phyloP scores from a whole-genome alignment of 345 rosid species.

The Eucalyptus polyanthemos region DNA sequence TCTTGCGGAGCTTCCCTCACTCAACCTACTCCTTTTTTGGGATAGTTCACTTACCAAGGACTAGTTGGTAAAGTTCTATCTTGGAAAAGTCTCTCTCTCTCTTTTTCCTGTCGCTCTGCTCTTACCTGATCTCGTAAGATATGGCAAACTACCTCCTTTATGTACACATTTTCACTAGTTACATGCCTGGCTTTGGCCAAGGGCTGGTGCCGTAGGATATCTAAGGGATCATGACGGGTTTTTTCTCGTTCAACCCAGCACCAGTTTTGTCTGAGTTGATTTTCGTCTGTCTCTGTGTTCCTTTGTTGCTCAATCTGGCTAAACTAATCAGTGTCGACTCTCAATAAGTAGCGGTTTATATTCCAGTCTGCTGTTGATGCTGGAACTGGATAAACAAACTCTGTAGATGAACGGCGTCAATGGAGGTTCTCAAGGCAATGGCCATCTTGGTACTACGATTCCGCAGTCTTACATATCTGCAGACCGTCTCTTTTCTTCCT shows the following conservation, averaged over 20 bases:
- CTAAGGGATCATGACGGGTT: not conserved
- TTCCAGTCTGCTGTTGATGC: not conserved
- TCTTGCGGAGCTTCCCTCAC: not conserved
- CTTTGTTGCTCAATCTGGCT: not conserved
- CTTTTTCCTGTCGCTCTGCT: not conserved
- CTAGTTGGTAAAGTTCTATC: not conserved
- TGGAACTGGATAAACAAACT: not conserved
- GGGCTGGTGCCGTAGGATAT: not conserved
- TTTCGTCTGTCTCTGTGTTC: not conserved
- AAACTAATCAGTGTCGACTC: not conserved
- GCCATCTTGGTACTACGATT: not conserved
- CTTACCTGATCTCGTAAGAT: not conserved
- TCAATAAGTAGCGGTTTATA: not conserved
- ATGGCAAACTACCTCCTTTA: not conserved
- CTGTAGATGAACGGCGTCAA: not conserved
- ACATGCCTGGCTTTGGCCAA: not conserved
- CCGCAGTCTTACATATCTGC: not conserved
- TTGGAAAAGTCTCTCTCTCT: not conserved
- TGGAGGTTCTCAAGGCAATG: not conserved
- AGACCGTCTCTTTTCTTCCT: not conserved
- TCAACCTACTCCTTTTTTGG: not conserved
- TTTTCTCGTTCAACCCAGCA: not conserved
- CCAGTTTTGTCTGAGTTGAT: not conserved
- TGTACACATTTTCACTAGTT: not conserved
- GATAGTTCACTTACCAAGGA: not conserved